Percentiles rank a stretch among this genome's conserved stretches.
Conservation (phyloP, 176 grass and related monocot genomes). For the Oryza meridionalis region DNA sequence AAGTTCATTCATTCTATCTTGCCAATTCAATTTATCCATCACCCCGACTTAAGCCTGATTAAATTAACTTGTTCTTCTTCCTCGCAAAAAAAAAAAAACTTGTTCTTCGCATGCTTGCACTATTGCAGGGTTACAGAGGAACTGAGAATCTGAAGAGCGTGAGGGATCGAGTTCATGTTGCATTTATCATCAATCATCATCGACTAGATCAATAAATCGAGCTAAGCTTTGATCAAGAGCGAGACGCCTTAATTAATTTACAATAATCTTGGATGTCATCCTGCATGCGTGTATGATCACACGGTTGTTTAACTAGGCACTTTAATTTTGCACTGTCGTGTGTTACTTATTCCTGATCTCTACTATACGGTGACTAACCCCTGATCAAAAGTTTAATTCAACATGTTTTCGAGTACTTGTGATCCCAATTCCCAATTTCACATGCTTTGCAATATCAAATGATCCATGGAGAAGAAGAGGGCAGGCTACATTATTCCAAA, state of each 20-base stretch:
- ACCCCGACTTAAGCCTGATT: not conserved
- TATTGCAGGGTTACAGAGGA: slow-evolving; percentile 43
- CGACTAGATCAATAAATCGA: slow-evolving; percentile 22
- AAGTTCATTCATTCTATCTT: not conserved
- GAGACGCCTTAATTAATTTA: too few species aligned
- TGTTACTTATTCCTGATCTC: not conserved
- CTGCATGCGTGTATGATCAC: too few species aligned
- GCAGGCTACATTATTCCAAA: not conserved
- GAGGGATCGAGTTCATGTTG: not conserved
- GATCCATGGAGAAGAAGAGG: not conserved
- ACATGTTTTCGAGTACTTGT: too few species aligned
- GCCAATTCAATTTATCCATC: too few species aligned
- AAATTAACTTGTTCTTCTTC: not conserved
- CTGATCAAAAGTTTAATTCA: too few species aligned
- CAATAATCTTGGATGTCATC: too few species aligned
- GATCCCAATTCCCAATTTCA: too few species aligned
- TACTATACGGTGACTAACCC: not conserved
- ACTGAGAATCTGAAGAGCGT: slow-evolving; percentile 17
- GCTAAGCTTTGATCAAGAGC: not conserved
- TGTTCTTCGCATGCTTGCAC: not conserved
- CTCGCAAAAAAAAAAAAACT: too few species aligned
- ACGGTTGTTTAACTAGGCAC: too few species aligned
- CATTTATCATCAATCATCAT: not conserved
- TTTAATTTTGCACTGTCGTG: too few species aligned
- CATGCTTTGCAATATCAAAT: not conserved